phyloP scores from a whole-genome alignment of 2,329 filamentous ascomycete species.

The Cladosporium austrohemisphaericum region DNA sequence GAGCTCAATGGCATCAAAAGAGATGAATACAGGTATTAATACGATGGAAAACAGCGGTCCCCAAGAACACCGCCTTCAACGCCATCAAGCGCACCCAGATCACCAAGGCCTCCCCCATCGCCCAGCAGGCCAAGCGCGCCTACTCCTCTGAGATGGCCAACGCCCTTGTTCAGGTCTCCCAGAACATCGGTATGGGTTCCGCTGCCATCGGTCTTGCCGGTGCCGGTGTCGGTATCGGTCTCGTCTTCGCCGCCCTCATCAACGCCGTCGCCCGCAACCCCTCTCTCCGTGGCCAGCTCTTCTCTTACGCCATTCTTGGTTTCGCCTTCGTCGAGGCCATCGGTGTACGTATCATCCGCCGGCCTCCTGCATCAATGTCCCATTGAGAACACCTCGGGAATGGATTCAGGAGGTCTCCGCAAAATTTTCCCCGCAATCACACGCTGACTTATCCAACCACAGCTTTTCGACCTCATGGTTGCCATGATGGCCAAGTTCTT shows the following conservation, averaged over 20 bases:
- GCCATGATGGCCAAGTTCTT: conserved; percentile 78
- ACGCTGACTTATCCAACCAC: conserved; percentile 3
- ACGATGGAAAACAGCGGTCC: conserved; percentile 29
- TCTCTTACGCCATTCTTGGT: conserved; percentile 92
- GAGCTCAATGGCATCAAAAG: conserved; percentile 12
- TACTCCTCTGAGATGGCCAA: conserved; percentile 87
- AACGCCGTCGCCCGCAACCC: conserved; percentile 89
- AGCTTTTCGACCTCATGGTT: conserved; percentile 82
- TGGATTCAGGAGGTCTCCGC: conserved; percentile 13
- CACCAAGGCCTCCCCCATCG: conserved; percentile 38
- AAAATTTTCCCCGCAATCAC: conserved; percentile 11
- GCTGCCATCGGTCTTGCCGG: conserved; percentile 89
- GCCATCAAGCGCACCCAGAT: conserved; percentile 68
- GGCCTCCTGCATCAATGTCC: conserved; percentile 1
- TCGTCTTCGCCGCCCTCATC: conserved; percentile 83
- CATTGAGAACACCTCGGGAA: neutral
- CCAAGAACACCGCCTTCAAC: conserved; percentile 59
- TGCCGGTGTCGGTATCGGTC: conserved; percentile 91
- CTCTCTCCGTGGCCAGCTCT: conserved; percentile 89
- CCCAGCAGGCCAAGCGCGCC: conserved; percentile 61
- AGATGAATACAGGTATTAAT: conserved; percentile 14
- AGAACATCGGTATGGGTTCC: conserved; percentile 85
- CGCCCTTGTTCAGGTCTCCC: conserved; percentile 84
- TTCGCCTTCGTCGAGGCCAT: conserved; percentile 94
- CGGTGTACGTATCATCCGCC: conserved; percentile 45